phyloP scores from a whole-genome alignment of 2,329 filamentous ascomycete genomes.

The Ascochyta pisi region DNA sequence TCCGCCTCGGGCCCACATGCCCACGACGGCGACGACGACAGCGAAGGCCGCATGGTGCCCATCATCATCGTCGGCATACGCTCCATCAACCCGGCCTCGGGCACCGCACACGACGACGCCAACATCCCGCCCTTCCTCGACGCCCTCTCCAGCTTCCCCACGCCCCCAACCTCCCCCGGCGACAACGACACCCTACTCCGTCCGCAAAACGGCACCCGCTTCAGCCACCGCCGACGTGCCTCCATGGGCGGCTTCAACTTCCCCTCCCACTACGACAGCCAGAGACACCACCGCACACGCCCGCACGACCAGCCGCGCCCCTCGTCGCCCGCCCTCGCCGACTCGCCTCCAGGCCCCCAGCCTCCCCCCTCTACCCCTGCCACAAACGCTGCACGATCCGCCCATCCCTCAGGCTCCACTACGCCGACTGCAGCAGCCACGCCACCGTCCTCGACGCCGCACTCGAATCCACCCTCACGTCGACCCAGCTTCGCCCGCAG shows the following conservation, averaged over 20 bases:
- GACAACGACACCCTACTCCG: slow-evolving; percentile 60
- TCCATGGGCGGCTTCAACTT: slow-evolving; percentile 63
- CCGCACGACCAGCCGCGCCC: slow-evolving; percentile 51
- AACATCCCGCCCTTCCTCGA: slow-evolving; percentile 59
- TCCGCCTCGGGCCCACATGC: slow-evolving; percentile 27
- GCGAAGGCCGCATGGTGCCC: slow-evolving; percentile 67
- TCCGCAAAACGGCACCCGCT: slow-evolving; percentile 62
- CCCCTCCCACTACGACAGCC: slow-evolving; percentile 59
- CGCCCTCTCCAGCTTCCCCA: slow-evolving; percentile 57
- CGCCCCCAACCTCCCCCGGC: slow-evolving; percentile 54
- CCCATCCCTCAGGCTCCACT: slow-evolving; percentile 60
- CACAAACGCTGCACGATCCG: slow-evolving; percentile 61
- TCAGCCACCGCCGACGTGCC: slow-evolving; percentile 60
- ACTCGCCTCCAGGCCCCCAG: slow-evolving; percentile 64
- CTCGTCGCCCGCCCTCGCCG: slow-evolving; percentile 55
- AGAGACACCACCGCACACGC: slow-evolving; percentile 58
- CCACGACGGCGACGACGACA: slow-evolving; percentile 47
- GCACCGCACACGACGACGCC: slow-evolving; percentile 52
- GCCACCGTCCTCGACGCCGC: slow-evolving; percentile 45
- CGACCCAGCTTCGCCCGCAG: slow-evolving; percentile 51
- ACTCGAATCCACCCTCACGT: slow-evolving; percentile 47
- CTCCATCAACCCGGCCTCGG: slow-evolving; percentile 64
- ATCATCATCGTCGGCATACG: slow-evolving; percentile 74
- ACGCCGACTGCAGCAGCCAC: slow-evolving; percentile 45
- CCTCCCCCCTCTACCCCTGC: slow-evolving; percentile 70